Percentiles rank a stretch among this genome's conserved stretches.
These are phyloP conservation scores for Kodamaea fungicola DNA, from an alignment of 1,139 yeast genomes.

Conservation along the genomic window DNA sequence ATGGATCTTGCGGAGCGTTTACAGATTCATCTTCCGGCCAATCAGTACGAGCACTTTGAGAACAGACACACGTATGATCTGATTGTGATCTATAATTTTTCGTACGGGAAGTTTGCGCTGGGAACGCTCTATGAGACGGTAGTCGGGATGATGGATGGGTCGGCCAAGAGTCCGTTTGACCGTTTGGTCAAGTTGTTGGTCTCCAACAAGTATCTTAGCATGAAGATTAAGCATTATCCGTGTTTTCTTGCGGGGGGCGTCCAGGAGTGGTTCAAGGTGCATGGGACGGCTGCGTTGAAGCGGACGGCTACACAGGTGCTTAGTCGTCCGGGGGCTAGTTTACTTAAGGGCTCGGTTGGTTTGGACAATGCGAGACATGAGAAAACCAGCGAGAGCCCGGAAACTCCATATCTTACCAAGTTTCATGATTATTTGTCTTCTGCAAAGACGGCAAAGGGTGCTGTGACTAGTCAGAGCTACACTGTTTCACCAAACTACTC, in stretches of 20 bases:
- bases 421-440: slow-evolving; percentile 40
- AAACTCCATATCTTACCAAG: slow-evolving; percentile 18
- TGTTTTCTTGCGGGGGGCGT: slow-evolving; percentile 43
- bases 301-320: slow-evolving; percentile 16
- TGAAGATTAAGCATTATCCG: slow-evolving; percentile 32
- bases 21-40: slow-evolving; percentile 48
- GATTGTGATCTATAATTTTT: slow-evolving; percentile 59
- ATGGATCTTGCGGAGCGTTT: slow-evolving; percentile 59
- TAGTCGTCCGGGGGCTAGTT: slow-evolving; percentile 22
- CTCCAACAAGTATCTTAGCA: slow-evolving; percentile 35
- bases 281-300: slow-evolving; percentile 29
- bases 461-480: too few species aligned
- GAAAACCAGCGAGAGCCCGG: not conserved
- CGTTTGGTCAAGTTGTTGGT: slow-evolving; percentile 53
- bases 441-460: too few species aligned
- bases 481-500: too few species aligned
- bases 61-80: slow-evolving; percentile 54
- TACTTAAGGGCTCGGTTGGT: not conserved
- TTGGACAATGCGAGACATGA: too few species aligned
- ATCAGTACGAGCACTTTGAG: slow-evolving; percentile 50
- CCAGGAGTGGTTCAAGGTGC: slow-evolving; percentile 30
- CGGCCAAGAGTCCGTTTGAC: slow-evolving; percentile 42
- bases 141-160: slow-evolving; percentile 18
- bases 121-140: slow-evolving; percentile 19
- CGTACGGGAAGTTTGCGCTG: slow-evolving; percentile 21